Conservation (phyloP, 495 filamentous ascomycete species). For the Aspergillus haitiensis region DNA sequence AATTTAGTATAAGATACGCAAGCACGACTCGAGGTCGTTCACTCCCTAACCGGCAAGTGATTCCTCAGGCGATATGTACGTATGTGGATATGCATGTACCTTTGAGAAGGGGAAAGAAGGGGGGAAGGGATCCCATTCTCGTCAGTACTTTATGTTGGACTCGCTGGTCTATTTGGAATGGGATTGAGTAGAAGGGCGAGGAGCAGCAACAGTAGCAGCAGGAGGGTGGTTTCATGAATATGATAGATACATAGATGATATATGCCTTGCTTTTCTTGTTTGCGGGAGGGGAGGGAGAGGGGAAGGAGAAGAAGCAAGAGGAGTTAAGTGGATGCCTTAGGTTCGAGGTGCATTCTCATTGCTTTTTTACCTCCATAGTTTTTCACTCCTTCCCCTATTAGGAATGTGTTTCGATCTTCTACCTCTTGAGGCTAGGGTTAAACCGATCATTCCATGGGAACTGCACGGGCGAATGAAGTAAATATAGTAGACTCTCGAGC, state of each 20-base stretch:
- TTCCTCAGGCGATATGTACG: too few relatives aligned
- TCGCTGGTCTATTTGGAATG: too few relatives aligned
- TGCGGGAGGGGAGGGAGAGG: neutral
- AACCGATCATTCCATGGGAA: neutral
- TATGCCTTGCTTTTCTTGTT: conserved; percentile 1
- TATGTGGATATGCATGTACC: too few relatives aligned
- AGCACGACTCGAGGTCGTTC: too few relatives aligned
- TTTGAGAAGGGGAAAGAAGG: too few relatives aligned
- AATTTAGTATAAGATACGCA: too few relatives aligned
- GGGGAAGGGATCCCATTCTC: too few relatives aligned
- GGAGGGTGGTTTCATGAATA: neutral
- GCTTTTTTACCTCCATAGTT: neutral
- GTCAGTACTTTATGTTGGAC: too few relatives aligned
- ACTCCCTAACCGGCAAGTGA: too few relatives aligned
- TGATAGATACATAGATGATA: conserved; percentile 14
- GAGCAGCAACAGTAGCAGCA: too few relatives aligned
- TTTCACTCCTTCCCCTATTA: neutral
- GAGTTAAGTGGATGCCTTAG: neutral
- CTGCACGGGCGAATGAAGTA: neutral
- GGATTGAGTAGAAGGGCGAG: too few relatives aligned
- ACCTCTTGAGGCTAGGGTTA: neutral
- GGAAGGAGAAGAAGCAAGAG: neutral
- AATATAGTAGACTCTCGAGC: neutral
- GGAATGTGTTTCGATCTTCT: neutral
- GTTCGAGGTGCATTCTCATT: neutral